These are phyloP conservation scores for Fragaria iinumae DNA, from an alignment of 306 rosid genomes.

Conservation along the genomic window DNA sequence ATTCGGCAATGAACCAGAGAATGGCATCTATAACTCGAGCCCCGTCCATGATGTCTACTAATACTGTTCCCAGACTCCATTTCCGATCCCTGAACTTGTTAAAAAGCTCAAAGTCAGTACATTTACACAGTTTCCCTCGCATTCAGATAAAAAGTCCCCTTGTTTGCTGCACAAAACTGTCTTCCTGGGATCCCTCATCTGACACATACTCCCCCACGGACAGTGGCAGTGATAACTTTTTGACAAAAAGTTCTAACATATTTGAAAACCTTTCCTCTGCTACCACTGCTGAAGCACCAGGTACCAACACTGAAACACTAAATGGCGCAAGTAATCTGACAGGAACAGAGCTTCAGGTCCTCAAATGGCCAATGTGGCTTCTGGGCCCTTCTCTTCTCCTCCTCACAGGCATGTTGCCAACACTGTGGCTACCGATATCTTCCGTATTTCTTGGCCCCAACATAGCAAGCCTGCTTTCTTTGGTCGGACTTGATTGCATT, in stretches of 20 bases:
- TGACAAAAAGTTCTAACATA: constrained; percentile 47
- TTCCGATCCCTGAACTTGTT: constrained; percentile 33
- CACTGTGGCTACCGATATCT: constrained; percentile 86
- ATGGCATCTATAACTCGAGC: constrained; percentile 47
- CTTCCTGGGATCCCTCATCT: constrained; percentile 72
- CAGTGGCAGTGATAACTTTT: constrained; percentile 36
- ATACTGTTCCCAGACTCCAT: constrained; percentile 23
- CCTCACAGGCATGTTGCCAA: constrained; percentile 76
- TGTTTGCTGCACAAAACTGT: constrained; percentile 55
- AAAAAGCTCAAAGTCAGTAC: constrained; percentile 38
- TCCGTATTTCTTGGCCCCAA: constrained; percentile 80
- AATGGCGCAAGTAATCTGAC: constrained; percentile 38
- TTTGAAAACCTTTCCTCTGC: constrained; percentile 56
- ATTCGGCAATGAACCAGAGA: constrained; percentile 35
- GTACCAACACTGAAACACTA: constrained; percentile 32
- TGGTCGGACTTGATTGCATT: constrained; percentile 87
- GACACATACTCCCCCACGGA: constrained; percentile 48
- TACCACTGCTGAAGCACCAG: constrained; percentile 38
- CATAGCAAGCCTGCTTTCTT: constrained; percentile 79
- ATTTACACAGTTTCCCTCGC: constrained; percentile 25
- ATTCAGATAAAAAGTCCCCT: constrained; percentile 33
- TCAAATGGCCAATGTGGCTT: constrained; percentile 93
- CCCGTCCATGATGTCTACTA: constrained; percentile 23
- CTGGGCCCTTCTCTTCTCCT: constrained; percentile 85
- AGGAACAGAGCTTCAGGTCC: constrained; percentile 47